Conservation (phyloP, 2,329 filamentous ascomycete species). For the Ascochyta koolunga region DNA sequence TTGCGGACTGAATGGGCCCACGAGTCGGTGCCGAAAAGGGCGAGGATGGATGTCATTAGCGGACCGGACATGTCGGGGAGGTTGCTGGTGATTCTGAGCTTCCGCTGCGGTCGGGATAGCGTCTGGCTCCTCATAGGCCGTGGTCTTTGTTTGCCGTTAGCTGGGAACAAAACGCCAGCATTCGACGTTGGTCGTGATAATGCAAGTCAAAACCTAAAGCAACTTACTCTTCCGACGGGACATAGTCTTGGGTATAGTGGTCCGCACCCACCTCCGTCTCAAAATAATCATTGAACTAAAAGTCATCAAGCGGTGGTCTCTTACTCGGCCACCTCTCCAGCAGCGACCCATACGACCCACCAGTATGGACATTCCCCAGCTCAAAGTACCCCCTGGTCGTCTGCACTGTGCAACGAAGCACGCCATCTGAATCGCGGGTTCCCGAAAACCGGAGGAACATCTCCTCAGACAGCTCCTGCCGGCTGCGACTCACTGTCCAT, state of each 20-base stretch:
- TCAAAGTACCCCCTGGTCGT: slow-evolving; percentile 28
- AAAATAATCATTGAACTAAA: not conserved
- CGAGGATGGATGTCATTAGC: not conserved
- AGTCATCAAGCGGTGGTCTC: not conserved
- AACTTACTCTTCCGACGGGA: not conserved
- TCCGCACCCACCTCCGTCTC: not conserved
- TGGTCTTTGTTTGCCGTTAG: not conserved
- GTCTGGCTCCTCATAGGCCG: not conserved
- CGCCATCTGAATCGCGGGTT: not conserved
- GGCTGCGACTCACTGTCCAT: slow-evolving; percentile 17
- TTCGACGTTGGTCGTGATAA: not conserved
- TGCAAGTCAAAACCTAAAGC: not conserved
- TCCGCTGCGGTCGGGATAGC: not conserved
- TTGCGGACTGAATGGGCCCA: not conserved
- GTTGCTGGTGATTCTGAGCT: not conserved
- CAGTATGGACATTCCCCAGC: slow-evolving; percentile 16
- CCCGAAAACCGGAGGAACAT: slow-evolving; percentile 7
- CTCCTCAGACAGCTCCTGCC: slow-evolving; percentile 16
- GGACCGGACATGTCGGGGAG: slow-evolving; percentile 1
- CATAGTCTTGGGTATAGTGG: not conserved
- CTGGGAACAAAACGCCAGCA: not conserved
- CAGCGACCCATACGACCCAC: slow-evolving; percentile 4
- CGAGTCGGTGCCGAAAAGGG: slow-evolving; percentile 1
- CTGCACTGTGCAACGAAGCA: slow-evolving; percentile 15
- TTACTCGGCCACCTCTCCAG: slow-evolving; percentile 14